These are phyloP conservation scores for Ambrosia hybrid DNA, from an alignment of 140 eudicot genomes.

Conservation along the genomic window DNA sequence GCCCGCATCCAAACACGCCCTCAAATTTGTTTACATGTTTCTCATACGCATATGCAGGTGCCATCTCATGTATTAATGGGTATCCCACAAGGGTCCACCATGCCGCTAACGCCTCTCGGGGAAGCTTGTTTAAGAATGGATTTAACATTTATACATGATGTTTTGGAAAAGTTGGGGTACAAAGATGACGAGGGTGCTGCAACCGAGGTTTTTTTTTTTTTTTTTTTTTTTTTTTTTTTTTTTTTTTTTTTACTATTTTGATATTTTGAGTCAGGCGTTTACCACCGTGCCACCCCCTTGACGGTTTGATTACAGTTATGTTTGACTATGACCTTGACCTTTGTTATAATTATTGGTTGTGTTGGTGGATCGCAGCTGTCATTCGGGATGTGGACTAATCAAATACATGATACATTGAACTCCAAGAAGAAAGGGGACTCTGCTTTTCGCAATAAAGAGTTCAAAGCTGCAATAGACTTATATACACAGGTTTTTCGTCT, in stretches of 20 bases:
- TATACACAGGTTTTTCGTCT: conserved; percentile 62
- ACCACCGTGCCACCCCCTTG: neutral
- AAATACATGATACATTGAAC: conserved; percentile 85
- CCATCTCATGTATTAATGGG: conserved; percentile 90
- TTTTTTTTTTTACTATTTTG: conserved; percentile 13
- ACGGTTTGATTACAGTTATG: neutral
- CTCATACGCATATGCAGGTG: conserved; percentile 34
- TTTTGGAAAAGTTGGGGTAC: conserved; percentile 68
- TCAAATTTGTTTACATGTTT: neutral
- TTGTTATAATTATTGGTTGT: neutral
- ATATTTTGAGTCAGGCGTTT: too few relatives aligned
- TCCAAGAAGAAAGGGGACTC: conserved; percentile 90
- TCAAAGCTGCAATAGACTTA: conserved; percentile 70
- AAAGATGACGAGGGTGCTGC: conserved; percentile 95
- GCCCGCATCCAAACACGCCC: neutral
- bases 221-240: conserved; percentile 36
- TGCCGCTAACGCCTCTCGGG: conserved; percentile 72
- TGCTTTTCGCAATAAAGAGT: conserved; percentile 89
- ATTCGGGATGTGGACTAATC: conserved; percentile 97
- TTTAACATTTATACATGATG: conserved; percentile 74
- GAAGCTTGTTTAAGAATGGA: conserved; percentile 86
- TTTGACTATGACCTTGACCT: conserved; percentile 15
- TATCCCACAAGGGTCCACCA: conserved; percentile 49
- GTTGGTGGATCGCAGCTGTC: conserved; percentile 59
- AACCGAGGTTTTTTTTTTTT: conserved; percentile 69